phyloP scores from a whole-genome alignment of 148 eudicot species.

The Pouteria glomerata region DNA sequence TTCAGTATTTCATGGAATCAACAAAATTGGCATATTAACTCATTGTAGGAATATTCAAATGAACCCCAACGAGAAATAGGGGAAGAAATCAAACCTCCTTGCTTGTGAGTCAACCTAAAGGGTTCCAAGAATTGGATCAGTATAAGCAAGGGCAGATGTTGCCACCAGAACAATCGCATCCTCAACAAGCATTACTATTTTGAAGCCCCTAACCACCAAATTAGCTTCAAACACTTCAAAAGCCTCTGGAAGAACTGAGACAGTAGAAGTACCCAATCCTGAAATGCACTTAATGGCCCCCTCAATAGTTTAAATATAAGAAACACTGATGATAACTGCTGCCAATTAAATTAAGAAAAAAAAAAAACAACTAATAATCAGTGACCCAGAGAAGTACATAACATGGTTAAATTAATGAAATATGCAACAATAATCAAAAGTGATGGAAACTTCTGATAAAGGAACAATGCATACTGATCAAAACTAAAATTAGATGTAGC shows the following conservation, averaged over 20 bases:
- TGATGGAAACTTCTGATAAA: neutral
- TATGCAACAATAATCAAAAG: neutral
- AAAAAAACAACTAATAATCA: neutral
- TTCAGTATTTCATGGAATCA: neutral
- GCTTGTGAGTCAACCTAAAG: conserved; percentile 10
- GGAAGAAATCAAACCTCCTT: conserved; percentile 7
- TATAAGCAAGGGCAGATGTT: conserved; percentile 16
- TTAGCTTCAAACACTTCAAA: conserved; percentile 7
- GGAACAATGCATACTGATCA: neutral
- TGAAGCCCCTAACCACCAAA: neutral
- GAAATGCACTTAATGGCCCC: neutral
- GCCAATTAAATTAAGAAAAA: neutral
- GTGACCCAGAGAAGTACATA: neutral
- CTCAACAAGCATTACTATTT: conserved; percentile 17
- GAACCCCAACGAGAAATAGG: neutral
- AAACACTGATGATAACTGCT: neutral
- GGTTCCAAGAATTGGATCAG: conserved; percentile 16
- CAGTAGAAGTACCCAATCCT: neutral
- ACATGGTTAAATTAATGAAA: neutral
- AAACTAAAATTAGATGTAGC: neutral
- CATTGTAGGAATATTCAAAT: neutral
- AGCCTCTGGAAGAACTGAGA: neutral
- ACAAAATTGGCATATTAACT: neutral
- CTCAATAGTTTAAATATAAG: neutral
- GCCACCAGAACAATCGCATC: conserved; percentile 22